A percentile compares a stretch with the other conserved stretches of the same genome.
These are phyloP conservation scores for Kwoniella sp. DNA, from an alignment of 768 basidiomycete genomes.

Conservation along the genomic window DNA sequence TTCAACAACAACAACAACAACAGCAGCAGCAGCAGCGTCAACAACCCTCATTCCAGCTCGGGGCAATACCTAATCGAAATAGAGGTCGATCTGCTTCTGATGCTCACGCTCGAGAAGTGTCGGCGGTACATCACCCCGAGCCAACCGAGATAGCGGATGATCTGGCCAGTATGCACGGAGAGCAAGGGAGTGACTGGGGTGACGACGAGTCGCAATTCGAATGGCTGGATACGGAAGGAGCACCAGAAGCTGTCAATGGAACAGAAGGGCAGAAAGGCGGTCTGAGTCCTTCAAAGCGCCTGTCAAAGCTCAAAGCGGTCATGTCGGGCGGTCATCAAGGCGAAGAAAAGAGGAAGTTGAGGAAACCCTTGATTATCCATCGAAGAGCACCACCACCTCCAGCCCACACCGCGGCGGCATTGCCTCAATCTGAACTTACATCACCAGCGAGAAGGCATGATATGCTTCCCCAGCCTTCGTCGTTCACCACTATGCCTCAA, in stretches of 20 bases:
- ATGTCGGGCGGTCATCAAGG: conserved; percentile 18
- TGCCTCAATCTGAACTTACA: conserved; percentile 3
- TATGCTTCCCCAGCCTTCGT: conserved; percentile 5
- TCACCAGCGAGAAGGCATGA: not conserved
- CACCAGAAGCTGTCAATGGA: conserved; percentile 41
- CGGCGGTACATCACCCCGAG: conserved; percentile 11
- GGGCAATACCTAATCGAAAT: not conserved
- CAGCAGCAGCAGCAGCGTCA: not conserved
- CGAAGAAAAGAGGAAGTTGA: conserved; percentile 34
- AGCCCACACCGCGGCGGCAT: conserved; percentile 16
- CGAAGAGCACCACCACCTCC: conserved; percentile 46
- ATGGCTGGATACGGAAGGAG: conserved; percentile 46
- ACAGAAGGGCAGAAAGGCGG: conserved; percentile 9
- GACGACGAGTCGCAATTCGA: conserved; percentile 50
- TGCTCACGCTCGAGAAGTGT: conserved; percentile 11
- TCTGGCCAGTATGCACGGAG: conserved; percentile 40
- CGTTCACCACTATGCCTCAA: conserved; percentile 2
- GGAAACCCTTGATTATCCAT: conserved; percentile 39
- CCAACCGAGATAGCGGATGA: conserved; percentile 14
- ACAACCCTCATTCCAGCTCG: conserved; percentile 6
- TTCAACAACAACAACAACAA: not conserved
- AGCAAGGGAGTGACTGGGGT: conserved; percentile 51
- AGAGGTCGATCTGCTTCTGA: conserved; percentile 11
- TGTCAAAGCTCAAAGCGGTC: conserved; percentile 31
- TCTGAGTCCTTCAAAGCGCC: conserved; percentile 35